A percentile compares a stretch with the other conserved stretches of the same genome.
These are phyloP conservation scores for Leersia perrieri DNA, from an alignment of 176 grass and related monocot genomes.

Conservation along the genomic window DNA sequence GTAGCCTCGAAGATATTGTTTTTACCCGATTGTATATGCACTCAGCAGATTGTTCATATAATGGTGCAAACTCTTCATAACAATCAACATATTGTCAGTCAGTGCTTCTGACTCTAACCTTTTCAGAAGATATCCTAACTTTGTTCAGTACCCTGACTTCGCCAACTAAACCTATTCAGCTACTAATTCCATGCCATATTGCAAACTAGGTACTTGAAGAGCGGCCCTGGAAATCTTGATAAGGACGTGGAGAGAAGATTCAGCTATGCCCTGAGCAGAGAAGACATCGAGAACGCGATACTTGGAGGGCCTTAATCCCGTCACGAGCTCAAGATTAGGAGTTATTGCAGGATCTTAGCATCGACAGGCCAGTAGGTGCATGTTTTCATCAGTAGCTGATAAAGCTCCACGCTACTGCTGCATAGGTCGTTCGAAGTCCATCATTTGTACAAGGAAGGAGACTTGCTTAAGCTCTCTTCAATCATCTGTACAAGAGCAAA, in stretches of 20 bases:
- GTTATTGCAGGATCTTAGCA: not conserved
- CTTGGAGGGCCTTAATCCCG: constrained; percentile 69
- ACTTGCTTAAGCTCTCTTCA: not conserved
- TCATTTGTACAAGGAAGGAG: not conserved
- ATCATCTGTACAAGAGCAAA: not conserved
- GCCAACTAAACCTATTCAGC: not conserved
- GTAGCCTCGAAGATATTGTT: constrained; percentile 66
- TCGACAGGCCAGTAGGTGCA: not conserved
- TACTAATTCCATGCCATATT: not conserved
- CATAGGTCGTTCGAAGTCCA: not conserved
- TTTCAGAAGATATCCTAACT: not conserved
- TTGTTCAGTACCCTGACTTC: not conserved
- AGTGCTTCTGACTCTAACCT: not conserved
- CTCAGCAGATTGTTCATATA: not conserved
- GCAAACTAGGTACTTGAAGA: constrained; percentile 74
- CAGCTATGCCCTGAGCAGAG: constrained; percentile 90
- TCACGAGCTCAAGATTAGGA: not conserved
- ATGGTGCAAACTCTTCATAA: not conserved
- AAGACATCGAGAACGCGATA: constrained; percentile 92
- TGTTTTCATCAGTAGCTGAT: not conserved
- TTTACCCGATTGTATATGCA: too few relatives aligned
- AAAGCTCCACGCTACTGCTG: not conserved
- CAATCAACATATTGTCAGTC: not conserved
- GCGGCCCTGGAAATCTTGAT: constrained; percentile 77
- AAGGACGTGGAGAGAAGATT: constrained; percentile 93